Evolutionary conservation across 208 protist species (phyloP).

Genomic region (Herpetomonas tarakana): DNA sequence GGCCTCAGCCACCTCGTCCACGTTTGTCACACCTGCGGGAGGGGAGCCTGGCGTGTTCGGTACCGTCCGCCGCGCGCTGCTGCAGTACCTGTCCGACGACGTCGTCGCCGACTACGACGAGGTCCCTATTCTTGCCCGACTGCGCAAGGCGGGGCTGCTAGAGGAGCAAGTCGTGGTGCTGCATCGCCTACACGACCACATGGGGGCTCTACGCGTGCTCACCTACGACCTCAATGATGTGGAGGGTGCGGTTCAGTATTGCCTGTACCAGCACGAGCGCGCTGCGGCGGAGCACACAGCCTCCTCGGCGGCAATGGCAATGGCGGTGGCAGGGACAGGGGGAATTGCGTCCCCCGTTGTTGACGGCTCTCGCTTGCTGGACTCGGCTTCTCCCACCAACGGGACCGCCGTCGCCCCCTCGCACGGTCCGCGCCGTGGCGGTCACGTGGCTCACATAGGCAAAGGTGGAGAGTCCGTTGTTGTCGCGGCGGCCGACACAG

Average conservation of each 20-base stretch:
- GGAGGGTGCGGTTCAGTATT: constrained; percentile 38
- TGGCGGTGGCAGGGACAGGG: neutral
- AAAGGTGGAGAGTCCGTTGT: too few species aligned
- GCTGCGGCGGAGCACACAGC: neutral
- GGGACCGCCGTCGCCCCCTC: neutral
- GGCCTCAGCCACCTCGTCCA: constrained; percentile 6
- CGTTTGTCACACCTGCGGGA: constrained; percentile 19
- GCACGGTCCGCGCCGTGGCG: too few species aligned
- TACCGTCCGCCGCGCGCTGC: constrained; percentile 26
- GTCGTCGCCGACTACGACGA: constrained; percentile 23
- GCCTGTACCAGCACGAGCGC: constrained; percentile 20
- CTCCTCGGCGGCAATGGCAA: neutral
- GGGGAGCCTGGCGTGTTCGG: constrained; percentile 39
- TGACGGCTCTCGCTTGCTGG: neutral
- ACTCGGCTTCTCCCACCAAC: too few species aligned
- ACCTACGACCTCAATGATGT: constrained; percentile 50
- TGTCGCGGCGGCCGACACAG: neutral
- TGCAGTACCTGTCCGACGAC: constrained; percentile 29
- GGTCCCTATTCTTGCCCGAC: constrained; percentile 24
- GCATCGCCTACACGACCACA: constrained; percentile 33
- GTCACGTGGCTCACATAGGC: too few species aligned
- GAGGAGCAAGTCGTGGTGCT: constrained; percentile 46
- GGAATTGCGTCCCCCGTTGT: neutral
- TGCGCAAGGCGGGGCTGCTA: constrained; percentile 21
- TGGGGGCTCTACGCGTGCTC: constrained; percentile 31